A percentile compares a stretch with the other conserved stretches of the same genome.
Evolutionary conservation across 2,329 filamentous ascomycete species (phyloP).

Genomic region (Harringtonia lauricola): DNA sequence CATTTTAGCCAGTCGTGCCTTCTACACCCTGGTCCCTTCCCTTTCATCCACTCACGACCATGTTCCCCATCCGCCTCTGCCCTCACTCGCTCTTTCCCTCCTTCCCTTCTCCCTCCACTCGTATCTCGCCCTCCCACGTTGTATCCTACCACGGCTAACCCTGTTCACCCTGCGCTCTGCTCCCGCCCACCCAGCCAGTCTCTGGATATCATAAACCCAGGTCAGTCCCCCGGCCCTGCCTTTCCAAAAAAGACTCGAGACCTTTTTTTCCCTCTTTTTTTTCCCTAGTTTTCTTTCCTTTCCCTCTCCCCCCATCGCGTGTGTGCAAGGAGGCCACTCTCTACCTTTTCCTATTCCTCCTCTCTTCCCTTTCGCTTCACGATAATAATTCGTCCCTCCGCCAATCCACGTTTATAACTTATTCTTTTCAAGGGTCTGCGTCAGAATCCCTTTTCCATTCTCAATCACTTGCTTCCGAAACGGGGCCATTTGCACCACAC

Average conservation of each 20-base stretch:
- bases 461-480: constrained; percentile 9
- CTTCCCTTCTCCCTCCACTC: constrained; percentile 15
- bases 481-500: background rate
- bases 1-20: constrained; percentile 12
- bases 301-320: constrained; percentile 5
- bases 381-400: constrained; percentile 1
- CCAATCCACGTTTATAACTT: constrained; percentile 1
- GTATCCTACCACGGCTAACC: background rate
- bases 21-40: constrained; percentile 5
- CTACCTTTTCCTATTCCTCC: constrained; percentile 9
- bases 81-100: constrained; percentile 2
- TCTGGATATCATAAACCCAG: constrained; percentile 13
- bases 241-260: constrained; percentile 1
- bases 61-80: constrained; percentile 1
- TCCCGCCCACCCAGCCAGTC: background rate
- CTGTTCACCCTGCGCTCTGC: background rate
- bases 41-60: background rate
- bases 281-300: constrained; percentile 2
- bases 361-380: background rate
- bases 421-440: constrained; percentile 13
- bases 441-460: constrained; percentile 27
- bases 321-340: constrained; percentile 5
- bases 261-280: constrained; percentile 1
- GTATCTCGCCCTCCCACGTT: constrained; percentile 6
- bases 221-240: constrained; percentile 7